A percentile compares a stretch with the other conserved stretches of the same genome.
These are phyloP conservation scores for Botrytis aclada DNA, from an alignment of 2,329 filamentous ascomycete species.

Conservation along the genomic window DNA sequence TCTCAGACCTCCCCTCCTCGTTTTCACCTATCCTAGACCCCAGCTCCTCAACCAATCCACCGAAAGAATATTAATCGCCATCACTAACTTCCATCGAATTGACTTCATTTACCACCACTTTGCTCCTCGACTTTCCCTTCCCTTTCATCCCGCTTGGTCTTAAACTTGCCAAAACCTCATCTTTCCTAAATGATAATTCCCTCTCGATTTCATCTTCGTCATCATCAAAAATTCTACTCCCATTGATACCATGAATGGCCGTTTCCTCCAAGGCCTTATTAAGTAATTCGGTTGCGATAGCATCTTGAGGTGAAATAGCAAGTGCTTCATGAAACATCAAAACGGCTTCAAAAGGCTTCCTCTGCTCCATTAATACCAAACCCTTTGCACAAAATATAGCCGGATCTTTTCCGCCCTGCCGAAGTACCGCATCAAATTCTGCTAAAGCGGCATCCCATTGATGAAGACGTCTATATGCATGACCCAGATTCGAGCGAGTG, in stretches of 20 bases:
- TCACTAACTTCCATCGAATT: conserved; percentile 57
- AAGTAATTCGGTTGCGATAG: conserved; percentile 75
- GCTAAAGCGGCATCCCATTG: conserved; percentile 68
- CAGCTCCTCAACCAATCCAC: not conserved
- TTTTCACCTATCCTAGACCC: not conserved
- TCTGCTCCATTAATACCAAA: conserved; percentile 76
- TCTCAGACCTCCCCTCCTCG: not conserved
- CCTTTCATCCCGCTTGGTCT: conserved; percentile 44
- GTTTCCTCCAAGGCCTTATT: conserved; percentile 68
- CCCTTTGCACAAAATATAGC: conserved; percentile 80
- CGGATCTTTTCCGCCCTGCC: conserved; percentile 76
- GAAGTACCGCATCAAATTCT: conserved; percentile 83
- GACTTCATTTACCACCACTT: conserved; percentile 38
- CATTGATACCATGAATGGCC: conserved; percentile 39
- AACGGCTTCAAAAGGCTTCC: conserved; percentile 72
- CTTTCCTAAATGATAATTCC: conserved; percentile 48
- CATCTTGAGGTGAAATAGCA: conserved; percentile 74
- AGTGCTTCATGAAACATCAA: conserved; percentile 80
- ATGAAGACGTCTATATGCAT: conserved; percentile 74
- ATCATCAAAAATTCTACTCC: conserved; percentile 34
- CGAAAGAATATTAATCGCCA: conserved; percentile 41
- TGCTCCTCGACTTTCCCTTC: conserved; percentile 42
- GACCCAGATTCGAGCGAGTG: conserved; percentile 83
- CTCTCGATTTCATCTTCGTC: conserved; percentile 56
- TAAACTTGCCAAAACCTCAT: conserved; percentile 44